These are phyloP conservation scores for Erysimum pusillum DNA, from an alignment of 441 rosid species.

Conservation along the genomic window DNA sequence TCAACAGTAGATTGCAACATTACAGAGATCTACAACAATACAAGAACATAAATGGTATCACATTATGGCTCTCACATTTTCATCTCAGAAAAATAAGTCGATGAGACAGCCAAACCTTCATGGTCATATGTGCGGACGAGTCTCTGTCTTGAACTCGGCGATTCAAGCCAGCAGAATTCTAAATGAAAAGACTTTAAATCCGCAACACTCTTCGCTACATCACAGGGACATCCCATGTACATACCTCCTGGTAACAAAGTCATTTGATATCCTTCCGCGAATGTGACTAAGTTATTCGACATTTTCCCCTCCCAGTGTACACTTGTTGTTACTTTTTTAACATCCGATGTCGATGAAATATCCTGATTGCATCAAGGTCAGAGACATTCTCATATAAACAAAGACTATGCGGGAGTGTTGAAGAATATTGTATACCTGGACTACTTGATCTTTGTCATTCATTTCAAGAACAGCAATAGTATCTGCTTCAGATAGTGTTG, in stretches of 20 bases:
- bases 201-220: slow-evolving; percentile 68
- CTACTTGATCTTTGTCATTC: slow-evolving; percentile 66
- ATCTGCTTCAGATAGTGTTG: slow-evolving; percentile 80
- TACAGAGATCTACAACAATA: neutral
- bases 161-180: slow-evolving; percentile 90
- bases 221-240: slow-evolving; percentile 89
- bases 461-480: slow-evolving; percentile 65
- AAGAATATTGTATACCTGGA: slow-evolving; percentile 60
- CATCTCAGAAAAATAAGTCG: slow-evolving; percentile 76
- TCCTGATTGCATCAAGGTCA: slow-evolving; percentile 53
- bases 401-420: neutral
- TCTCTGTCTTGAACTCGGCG: slow-evolving; percentile 75
- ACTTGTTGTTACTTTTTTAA: slow-evolving; percentile 54
- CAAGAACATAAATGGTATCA: slow-evolving; percentile 10
- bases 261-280: slow-evolving; percentile 76
- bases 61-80: slow-evolving; percentile 50
- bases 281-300: slow-evolving; percentile 64
- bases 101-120: slow-evolving; percentile 88
- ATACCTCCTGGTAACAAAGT: slow-evolving; percentile 84
- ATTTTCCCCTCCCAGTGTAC: slow-evolving; percentile 74
- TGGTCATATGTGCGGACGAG: slow-evolving; percentile 86
- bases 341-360: slow-evolving; percentile 54
- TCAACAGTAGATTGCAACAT: neutral
- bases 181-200: slow-evolving; percentile 82
- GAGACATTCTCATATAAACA: slow-evolving; percentile 5